Base-by-base conservation (phyloP, 257 asterid species). In the Capsicum pubescens region DNA sequence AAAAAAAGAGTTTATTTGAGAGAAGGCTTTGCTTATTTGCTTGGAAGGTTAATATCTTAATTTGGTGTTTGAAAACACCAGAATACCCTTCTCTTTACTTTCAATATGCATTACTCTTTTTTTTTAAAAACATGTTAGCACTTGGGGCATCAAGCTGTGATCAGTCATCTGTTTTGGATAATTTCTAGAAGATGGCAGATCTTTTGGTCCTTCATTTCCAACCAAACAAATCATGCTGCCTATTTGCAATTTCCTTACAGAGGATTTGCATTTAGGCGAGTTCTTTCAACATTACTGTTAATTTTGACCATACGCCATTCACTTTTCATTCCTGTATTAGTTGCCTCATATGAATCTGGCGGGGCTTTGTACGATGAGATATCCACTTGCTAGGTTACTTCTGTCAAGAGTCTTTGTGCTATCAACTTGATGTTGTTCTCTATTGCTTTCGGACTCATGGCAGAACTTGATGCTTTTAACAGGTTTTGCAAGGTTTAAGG, bases 401-500 rank as follows among this genome's bases (percentile, higher is more conserved):
- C 26, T 54, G 21, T 16, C 63, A 21, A 76, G 81, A 76, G 54
- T 52, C 48, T 76, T 76, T 76, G 48, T 76, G 63, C 64, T 26
- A 50, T 76, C 14, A 76, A 76, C 64, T 21, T 52, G 64, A 21
- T 76, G 58, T 44, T 44, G 16, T 56, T 54, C 36, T 85, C 10
- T 16, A 55, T 77, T 64, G 52, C 16, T 26, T 58, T 15, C 46
- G 63, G 11, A 59, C 58, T 83, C 63, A 67, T 50, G 67, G 12
- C 5, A 67, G 42, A 64, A 76, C 46, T 13, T 80, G 3, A 19
- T 74, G 48, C 71, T 87, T 61, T 83, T 50, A 19, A 72, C 88
- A 97, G 99, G 98, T 97, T 86, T 85, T 95, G 87, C 95, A 89
- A 87, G 99, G 94, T 86, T 89, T 97, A 90, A 93, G 95, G 90